Conservation (phyloP, 345 rosid species). For the Brassica nigra region DNA sequence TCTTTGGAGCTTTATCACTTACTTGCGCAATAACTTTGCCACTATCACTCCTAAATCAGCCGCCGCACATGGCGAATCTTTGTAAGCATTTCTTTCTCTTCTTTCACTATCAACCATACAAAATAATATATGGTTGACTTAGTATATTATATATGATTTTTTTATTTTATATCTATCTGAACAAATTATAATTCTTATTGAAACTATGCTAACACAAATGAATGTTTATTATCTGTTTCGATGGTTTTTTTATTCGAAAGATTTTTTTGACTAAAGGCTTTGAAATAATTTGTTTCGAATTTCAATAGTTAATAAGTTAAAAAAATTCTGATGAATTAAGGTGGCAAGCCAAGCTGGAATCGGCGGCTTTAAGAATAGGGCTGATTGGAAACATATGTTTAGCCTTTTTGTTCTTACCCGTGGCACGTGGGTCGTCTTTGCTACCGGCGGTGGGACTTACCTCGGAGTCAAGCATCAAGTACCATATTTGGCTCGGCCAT, state of each 20-base stretch:
- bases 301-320: background rate
- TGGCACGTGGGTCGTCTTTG: constrained; percentile 78
- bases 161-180: background rate
- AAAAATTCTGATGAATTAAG: constrained; percentile 35
- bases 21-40: constrained; percentile 49
- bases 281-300: no score
- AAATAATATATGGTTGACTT: background rate
- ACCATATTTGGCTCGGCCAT: constrained; percentile 91
- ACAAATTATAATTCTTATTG: background rate
- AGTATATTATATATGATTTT: background rate
- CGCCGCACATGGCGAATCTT: constrained; percentile 41
- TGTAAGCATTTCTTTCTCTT: constrained; percentile 46
- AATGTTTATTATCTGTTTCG: background rate
- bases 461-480: constrained; percentile 84
- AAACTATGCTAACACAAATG: background rate
- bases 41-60: constrained; percentile 46
- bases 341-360: constrained; percentile 58
- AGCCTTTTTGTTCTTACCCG: constrained; percentile 73
- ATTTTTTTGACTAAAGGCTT: no score
- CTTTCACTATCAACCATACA: constrained; percentile 4
- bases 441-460: constrained; percentile 66
- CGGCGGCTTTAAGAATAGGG: constrained; percentile 47
- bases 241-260: background rate
- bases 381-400: constrained; percentile 67
- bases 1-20: constrained; percentile 58